Percentiles rank a stretch among this genome's conserved stretches.
Conservation (phyloP, 2,329 filamentous ascomycete species). For the Aureobasidium leucospermi region DNA sequence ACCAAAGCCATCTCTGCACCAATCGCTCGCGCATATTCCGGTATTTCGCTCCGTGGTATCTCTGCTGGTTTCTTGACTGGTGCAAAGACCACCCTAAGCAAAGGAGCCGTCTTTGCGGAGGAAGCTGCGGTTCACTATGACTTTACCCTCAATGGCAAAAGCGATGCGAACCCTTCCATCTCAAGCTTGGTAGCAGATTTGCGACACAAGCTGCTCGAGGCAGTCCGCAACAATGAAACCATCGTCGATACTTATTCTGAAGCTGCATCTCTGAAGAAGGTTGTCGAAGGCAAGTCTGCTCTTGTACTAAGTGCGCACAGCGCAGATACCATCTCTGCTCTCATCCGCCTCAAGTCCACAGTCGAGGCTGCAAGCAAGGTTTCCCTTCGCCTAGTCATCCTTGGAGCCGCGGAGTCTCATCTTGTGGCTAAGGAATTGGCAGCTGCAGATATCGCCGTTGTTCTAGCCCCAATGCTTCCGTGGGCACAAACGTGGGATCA, state of each 20-base stretch:
- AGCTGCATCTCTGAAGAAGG: conserved; percentile 45
- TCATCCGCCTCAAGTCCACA: conserved; percentile 52
- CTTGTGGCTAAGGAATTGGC: conserved; percentile 54
- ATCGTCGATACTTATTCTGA: conserved; percentile 36
- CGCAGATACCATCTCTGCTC: conserved; percentile 54
- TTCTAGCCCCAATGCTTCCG: conserved; percentile 53
- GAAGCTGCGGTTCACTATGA: conserved; percentile 41
- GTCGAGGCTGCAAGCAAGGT: conserved; percentile 41
- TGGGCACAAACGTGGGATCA: conserved; percentile 53
- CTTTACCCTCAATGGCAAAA: conserved; percentile 42
- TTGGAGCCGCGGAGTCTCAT: conserved; percentile 58
- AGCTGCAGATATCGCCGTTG: conserved; percentile 49
- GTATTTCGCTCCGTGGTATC: conserved; percentile 28
- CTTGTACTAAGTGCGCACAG: conserved; percentile 55
- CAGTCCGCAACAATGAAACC: conserved; percentile 35
- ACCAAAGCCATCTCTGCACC: conserved; percentile 34
- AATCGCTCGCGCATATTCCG: conserved; percentile 19
- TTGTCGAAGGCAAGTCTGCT: conserved; percentile 47
- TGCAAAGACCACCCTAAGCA: conserved; percentile 28
- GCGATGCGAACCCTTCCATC: conserved; percentile 41
- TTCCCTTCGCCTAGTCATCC: conserved; percentile 47
- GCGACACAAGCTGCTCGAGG: conserved; percentile 48
- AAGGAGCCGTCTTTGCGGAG: conserved; percentile 33
- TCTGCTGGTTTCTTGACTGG: conserved; percentile 30
- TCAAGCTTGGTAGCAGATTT: conserved; percentile 48